Evolutionary conservation across 331 rosid genomes (phyloP), one percentile per base, ranked within the genome.

Genomic region (Quercus lobata): DNA sequence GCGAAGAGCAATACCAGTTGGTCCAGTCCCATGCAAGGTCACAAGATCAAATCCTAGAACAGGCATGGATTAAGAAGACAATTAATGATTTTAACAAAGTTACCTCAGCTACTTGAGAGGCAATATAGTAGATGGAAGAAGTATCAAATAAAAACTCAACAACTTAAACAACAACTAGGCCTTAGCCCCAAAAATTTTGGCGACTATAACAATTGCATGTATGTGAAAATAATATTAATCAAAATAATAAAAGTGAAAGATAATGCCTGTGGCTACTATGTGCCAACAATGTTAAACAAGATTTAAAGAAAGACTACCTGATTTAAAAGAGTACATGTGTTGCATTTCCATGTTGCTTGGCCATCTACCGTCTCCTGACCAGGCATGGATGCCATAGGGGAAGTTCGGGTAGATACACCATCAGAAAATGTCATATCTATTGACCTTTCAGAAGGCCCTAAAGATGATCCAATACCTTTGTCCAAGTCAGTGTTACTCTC

Each of bases 241-340:
- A 49, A 24, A 17, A 24, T 24, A 37, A 68, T 53, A 14, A 29
- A 72, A 53, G 25, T 12, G 76, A 73, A 21, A 57, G 10, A 29
- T 22, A 68, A 65, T 15, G 35, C 9, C 54, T 30, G 30, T 76
- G 69, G 65, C 66, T 69, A 65, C 5, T 19, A 21, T 54, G 22
- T 18, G 71, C 72, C 25, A 49, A 63, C 37, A 73, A 73, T 4
- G 68, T 53, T 32, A 56, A 14, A 32, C 49, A 55, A 18, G 29
- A 71, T 32, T 61, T 8, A 17, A 15, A 54, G 57, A 70, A 14
- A 69, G 24, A 57, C 72, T 82, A 87, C 91, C 91, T 78, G 79
- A 78, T 90, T 87, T 58, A 85, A 71, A 69, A 87, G 76, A 52
- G 93, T 86, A 83, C 93, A 90, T 34, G 73, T 44, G 52, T 77